Base-by-base conservation (phyloP, 2,329 filamentous ascomycete species). In the Aureobasidium sp. region DNA sequence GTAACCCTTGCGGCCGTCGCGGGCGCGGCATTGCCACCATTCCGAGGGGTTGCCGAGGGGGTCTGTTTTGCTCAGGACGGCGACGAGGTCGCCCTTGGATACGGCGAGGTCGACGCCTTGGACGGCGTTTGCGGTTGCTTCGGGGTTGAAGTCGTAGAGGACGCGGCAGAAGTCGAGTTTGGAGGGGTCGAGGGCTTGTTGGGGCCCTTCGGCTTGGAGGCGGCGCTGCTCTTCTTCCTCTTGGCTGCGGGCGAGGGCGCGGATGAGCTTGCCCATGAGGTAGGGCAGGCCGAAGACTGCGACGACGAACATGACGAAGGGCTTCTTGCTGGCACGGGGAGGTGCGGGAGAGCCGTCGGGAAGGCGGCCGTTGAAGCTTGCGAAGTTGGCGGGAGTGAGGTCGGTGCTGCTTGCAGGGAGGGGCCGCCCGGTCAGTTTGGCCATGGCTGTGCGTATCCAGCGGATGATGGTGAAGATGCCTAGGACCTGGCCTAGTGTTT, bases 141-240 rank as follows among this genome's bases (percentile, higher is more conserved):
- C 88, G 3, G 94, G 93, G 0, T 87, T 86, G 77, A 96, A 99
- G 76, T 99, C 94, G 76, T 94, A 97, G 19, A 96, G 77, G 2
- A 95, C 87, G 61, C 92, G 89, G 79, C 93, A 99, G 79, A 97
- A 99, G 72, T 97, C 93, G 65, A 99, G 85, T 75, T 96, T 95
- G 64, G 85, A 85, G 0, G 91, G 91, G 70, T 97, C 94, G 61
- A 96, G 77, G 2, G 84, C 78, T 59, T 81, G 64, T 47, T 73
- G 74, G 62, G 76, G 69, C 69, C 77, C 73, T 58, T 77, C 79
- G 19, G 77, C 78, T 29, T 45, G 37, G 66, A 84, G 76, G 45
- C 83, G 80, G 55, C 78, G 79, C 61, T 82, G 81, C 73, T 90
- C 84, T 69, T 95, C 89, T 69, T 93, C 89, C 74, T 96, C 90